Percentiles rank a stretch among this genome's conserved stretches.
Conservation (phyloP, 352 stramenopile genomes). For the Thraustochytrium sp. region DNA sequence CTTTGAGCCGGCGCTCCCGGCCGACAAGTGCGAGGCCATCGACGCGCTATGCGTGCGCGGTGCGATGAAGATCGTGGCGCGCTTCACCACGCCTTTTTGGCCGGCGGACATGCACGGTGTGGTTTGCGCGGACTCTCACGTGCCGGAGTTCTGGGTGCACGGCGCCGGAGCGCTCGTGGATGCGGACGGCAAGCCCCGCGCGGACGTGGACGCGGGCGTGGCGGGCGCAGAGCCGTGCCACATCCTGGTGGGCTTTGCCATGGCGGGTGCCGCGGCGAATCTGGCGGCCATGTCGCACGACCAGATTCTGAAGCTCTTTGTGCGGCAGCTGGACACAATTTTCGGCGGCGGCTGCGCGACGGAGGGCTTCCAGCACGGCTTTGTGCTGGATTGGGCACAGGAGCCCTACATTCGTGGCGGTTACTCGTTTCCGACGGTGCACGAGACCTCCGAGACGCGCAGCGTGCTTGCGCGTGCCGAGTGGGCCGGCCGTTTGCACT, state of each 20-base stretch:
- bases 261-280: neutral
- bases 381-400: conserved; percentile 24
- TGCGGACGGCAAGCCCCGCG: neutral
- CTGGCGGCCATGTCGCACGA: neutral
- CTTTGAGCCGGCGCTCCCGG: conserved; percentile 1
- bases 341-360: neutral
- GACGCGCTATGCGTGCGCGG: neutral
- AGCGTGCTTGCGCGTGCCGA: neutral
- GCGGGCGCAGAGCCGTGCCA: neutral
- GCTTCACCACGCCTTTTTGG: neutral
- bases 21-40: conserved; percentile 5
- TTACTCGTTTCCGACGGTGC: conserved; percentile 19
- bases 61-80: conserved; percentile 5
- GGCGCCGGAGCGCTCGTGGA: conserved; percentile 10
- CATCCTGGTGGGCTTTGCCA: conserved; percentile 6
- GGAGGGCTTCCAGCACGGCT: neutral
- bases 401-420: conserved; percentile 6
- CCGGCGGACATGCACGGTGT: conserved; percentile 27
- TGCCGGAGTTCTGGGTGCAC: conserved; percentile 30
- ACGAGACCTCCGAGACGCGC: neutral
- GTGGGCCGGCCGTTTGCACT: neutral
- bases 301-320: conserved; percentile 11
- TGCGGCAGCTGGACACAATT: conserved; percentile 21
- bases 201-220: neutral
- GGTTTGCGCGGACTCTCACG: neutral